Evolutionary conservation across 2,329 filamentous ascomycete species (phyloP), one percentile per base, ranked within the genome.

Genomic region (Cytospora mali): DNA sequence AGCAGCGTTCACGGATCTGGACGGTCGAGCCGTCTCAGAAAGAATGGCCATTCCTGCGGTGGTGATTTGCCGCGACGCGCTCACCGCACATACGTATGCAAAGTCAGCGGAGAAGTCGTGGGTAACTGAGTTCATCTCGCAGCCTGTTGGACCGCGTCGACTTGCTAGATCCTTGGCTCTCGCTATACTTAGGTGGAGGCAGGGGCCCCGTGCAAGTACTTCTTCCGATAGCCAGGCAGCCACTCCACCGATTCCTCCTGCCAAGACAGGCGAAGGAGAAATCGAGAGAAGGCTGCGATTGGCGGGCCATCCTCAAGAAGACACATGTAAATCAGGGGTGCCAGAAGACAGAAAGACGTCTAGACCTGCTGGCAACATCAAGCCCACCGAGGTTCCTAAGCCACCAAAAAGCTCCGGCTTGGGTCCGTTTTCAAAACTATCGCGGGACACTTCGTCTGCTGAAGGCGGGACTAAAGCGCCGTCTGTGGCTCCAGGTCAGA

Each of bases 131-230:
- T 65, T 42, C 42, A 56, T 65, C 14, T 61, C 64, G 29, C 64
- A 65, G 27, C 64, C 64, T 14, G 61, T 63, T 31, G 65, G 65
- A 27, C 65, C 65, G 49, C 57, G 56, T 28, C 63, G 64, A 42
- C 54, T 66, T 11, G 65, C 65, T n/a, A 63, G 59, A 29, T 62
- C 61, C 14, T n/a, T 66, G 16, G 28, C 55, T 23, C 60, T 58
- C 14, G 49, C 57, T 50, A 4, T 66, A 23, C 33, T 28, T 1
- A 60, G 9, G 3, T n/a, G 21, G 21, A 27, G 11, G 31, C 16
- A 16, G 18, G 25, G 3, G 13, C 9, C 27, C n/a, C 49, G 28
- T 14, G 42, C 33, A 46, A 23, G 7, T 9, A 13, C 42, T 23
- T 16, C 33, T 13, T 48, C 25, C 16, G 42, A 18, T 57, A 39